Evolutionary conservation across 2,329 filamentous ascomycete species (phyloP), one percentile per base, ranked within the genome.

Genomic region (Fonsecaea nubica): DNA sequence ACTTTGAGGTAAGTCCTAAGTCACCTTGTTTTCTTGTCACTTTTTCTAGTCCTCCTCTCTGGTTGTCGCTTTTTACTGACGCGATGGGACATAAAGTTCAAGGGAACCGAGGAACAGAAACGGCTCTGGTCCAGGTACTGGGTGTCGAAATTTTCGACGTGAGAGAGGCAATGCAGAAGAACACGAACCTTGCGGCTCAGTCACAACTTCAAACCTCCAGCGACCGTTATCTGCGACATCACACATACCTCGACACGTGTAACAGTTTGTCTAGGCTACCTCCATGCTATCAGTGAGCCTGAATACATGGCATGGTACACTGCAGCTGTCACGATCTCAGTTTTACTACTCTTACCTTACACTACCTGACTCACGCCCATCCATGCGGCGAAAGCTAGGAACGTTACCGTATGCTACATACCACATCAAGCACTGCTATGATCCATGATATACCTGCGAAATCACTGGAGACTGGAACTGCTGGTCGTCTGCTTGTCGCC

Each of bases 1-100:
- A 90, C 36, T 99, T 99, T 74, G 78, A 85, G 80, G 85, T 87
- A 80, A 45, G 80, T 65, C 54, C 21, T 30, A 40, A 13, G 35
- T 25, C n/a, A 13, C 4, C 18, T 6, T 50, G 18, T 50, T 7
- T 10, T 30, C 10, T 4, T 50, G 45, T 9, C 4, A 50, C 21
- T 3, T 50, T 18, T 50, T 10, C 45, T 6, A 15, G 32, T n/a
- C 15, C 9, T 50, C 15, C 15, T 50, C 30, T 15, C 4, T 10
- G 25, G n/a, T 13, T 32, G 21, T 50, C 15, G 40, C 21, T 21
- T 30, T 15, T 54, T 13, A 61, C 36, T 56, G 42, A 62, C 40
- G 21, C 18, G 33, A 21, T 32, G 21, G 18, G 35, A 32, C 18
- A 21, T 21, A 64, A 21, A 70, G 66, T 74, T 73, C 54, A 66